A percentile compares a stretch with the other conserved stretches of the same genome.
phyloP scores from a whole-genome alignment of 1,139 yeast species.

The Yamadazyma epiphylla region DNA sequence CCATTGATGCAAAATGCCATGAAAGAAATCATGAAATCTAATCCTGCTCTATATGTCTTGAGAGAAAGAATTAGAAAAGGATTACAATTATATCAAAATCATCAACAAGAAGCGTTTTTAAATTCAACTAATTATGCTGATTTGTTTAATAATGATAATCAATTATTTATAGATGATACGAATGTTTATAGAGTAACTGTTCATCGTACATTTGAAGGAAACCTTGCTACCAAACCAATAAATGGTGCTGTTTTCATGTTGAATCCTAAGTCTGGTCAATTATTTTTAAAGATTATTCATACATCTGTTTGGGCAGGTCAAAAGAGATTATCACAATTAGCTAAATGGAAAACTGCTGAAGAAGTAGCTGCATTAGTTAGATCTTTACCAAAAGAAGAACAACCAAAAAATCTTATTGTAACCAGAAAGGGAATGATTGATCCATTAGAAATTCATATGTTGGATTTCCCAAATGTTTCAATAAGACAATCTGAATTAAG shows the following conservation, averaged over 20 bases:
- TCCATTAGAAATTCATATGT: slow-evolving; percentile 94
- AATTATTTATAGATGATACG: slow-evolving; percentile 85
- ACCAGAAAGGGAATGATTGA: slow-evolving; percentile 90
- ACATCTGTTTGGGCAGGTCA: slow-evolving; percentile 98
- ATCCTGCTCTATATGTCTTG: slow-evolving; percentile 88
- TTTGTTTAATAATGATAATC: slow-evolving; percentile 77
- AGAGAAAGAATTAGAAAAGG: slow-evolving; percentile 95
- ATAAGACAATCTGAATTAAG: slow-evolving; percentile 87
- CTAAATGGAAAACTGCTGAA: slow-evolving; percentile 98
- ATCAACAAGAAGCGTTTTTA: slow-evolving; percentile 87
- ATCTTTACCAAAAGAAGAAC: slow-evolving; percentile 89
- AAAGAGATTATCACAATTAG: slow-evolving; percentile 86
- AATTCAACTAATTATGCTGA: slow-evolving; percentile 90
- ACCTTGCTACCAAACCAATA: slow-evolving; percentile 85
- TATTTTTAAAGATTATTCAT: slow-evolving; percentile 84
- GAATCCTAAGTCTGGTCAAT: slow-evolving; percentile 87
- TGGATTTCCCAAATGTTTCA: slow-evolving; percentile 90
- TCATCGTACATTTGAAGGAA: slow-evolving; percentile 91
- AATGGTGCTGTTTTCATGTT: slow-evolving; percentile 91
- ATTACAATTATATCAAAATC: slow-evolving; percentile 87
- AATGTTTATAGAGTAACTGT: slow-evolving; percentile 93
- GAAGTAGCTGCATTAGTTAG: slow-evolving; percentile 91
- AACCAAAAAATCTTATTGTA: slow-evolving; percentile 87
- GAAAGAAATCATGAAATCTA: slow-evolving; percentile 91
- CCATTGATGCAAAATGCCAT: slow-evolving; percentile 87